A percentile compares a stretch with the other conserved stretches of the same genome.
phyloP scores from a whole-genome alignment of 2,329 filamentous ascomycete species.

The Dryadomyces quercus-mongolicae region DNA sequence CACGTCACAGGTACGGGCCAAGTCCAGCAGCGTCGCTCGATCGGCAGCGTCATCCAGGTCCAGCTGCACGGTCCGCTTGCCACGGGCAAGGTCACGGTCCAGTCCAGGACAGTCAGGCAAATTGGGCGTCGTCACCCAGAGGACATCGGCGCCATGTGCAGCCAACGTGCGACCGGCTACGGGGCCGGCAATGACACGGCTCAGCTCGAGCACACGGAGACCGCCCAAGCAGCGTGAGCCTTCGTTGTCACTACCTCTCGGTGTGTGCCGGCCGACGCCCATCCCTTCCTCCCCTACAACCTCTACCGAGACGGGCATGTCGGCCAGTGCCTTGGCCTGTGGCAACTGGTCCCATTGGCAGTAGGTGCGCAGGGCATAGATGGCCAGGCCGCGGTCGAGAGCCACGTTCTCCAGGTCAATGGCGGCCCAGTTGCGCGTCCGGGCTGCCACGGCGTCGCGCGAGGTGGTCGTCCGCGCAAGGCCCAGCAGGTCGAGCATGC shows the following conservation, averaged over 20 bases:
- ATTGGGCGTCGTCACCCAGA: too few relatives aligned
- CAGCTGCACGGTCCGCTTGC: conserved; percentile 31
- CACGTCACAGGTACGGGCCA: conserved; percentile 35
- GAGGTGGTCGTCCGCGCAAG: conserved; percentile 18
- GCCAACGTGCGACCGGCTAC: too few relatives aligned
- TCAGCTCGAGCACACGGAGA: too few relatives aligned
- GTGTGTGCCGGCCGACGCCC: too few relatives aligned
- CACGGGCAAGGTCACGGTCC: too few relatives aligned
- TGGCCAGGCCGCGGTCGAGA: conserved; percentile 25
- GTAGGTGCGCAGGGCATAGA: conserved; percentile 36
- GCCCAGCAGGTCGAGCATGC: conserved; percentile 29
- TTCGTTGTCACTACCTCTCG: too few relatives aligned
- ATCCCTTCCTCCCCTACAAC: too few relatives aligned
- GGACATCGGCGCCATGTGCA: too few relatives aligned
- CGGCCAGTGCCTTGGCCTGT: conserved; percentile 19
- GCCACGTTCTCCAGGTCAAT: conserved; percentile 36
- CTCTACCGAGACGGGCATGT: too few relatives aligned
- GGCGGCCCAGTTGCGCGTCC: conserved; percentile 26
- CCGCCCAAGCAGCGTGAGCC: too few relatives aligned
- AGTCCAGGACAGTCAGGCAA: too few relatives aligned
- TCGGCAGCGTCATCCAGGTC: conserved; percentile 36
- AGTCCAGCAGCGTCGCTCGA: conserved; percentile 34
- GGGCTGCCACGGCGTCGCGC: conserved; percentile 25
- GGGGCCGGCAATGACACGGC: too few relatives aligned
- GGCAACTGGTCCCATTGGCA: conserved; percentile 37